Conservation (phyloP, 148 eudicot species). For the Spergularia bocconei region DNA sequence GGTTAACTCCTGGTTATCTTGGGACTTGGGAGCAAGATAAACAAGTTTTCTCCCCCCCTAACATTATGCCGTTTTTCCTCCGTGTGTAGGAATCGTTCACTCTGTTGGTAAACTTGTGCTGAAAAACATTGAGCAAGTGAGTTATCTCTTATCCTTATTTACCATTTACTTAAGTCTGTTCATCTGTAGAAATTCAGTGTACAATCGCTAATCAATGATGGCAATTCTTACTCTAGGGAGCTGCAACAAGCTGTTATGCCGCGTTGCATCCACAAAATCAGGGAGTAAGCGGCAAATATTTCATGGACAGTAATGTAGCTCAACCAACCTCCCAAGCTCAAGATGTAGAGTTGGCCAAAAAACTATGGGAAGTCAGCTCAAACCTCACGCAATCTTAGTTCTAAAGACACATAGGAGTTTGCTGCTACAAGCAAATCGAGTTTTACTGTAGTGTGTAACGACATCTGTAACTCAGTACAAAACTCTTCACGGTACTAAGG, state of each 20-base stretch:
- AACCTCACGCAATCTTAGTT: conserved; percentile 17
- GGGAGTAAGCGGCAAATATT: conserved; percentile 61
- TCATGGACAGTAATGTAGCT: conserved; percentile 59
- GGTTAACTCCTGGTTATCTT: not conserved
- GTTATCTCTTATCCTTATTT: conserved; percentile 16
- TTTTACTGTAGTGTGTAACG: not conserved
- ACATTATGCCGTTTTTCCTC: not conserved
- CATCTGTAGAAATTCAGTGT: not conserved
- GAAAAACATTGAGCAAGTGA: conserved; percentile 65
- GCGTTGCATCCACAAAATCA: conserved; percentile 61
- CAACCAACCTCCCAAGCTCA: conserved; percentile 36
- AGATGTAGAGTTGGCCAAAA: conserved; percentile 51
- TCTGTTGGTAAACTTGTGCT: conserved; percentile 56
- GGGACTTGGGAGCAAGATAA: not conserved
- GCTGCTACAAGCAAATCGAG: not conserved
- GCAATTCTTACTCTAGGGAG: conserved; percentile 43
- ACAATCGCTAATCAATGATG: not conserved
- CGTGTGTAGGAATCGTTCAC: conserved; percentile 47
- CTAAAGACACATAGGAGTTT: not conserved
- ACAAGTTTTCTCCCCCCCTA: too few relatives aligned
- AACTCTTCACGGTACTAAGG: too few relatives aligned
- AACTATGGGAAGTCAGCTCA: conserved; percentile 75
- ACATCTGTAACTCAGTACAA: too few relatives aligned
- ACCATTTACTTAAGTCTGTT: not conserved
- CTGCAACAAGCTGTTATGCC: conserved; percentile 69